phyloP scores from a whole-genome alignment of 83 land plant genomes.

The Isoetes engelmannii region DNA sequence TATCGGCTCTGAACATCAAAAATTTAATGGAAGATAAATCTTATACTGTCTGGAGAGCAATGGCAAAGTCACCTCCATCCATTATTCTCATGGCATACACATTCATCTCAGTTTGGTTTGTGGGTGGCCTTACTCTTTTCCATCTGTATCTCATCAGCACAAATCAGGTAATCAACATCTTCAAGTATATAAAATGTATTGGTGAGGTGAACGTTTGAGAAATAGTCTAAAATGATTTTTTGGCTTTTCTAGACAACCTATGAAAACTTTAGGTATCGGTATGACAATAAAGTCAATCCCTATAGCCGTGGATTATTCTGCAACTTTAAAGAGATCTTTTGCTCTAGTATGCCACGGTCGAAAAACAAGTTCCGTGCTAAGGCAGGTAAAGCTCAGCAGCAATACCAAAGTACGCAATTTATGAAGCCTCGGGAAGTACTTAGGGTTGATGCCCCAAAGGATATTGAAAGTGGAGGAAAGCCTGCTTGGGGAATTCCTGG shows the following conservation, averaged over 20 bases:
- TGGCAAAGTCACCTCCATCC: constrained; percentile 59
- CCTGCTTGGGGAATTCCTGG: constrained; percentile 34
- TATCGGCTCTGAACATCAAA: constrained; percentile 57
- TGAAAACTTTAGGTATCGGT: constrained; percentile 69
- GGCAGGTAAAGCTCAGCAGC: constrained; percentile 31
- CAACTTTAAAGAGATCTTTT: constrained; percentile 68
- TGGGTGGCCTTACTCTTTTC: constrained; percentile 76
- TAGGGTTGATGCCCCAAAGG: constrained; percentile 23
- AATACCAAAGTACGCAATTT: constrained; percentile 24
- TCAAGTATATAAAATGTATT: too few relatives aligned
- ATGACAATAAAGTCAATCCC: constrained; percentile 52
- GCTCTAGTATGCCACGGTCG: constrained; percentile 48
- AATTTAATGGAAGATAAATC: constrained; percentile 40
- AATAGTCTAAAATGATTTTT: not conserved
- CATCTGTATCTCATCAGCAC: constrained; percentile 71
- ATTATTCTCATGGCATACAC: constrained; percentile 57
- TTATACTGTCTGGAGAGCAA: constrained; percentile 53
- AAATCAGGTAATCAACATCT: constrained; percentile 56
- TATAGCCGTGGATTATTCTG: constrained; percentile 45
- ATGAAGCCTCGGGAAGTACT: constrained; percentile 7
- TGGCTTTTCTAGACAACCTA: constrained; percentile 64
- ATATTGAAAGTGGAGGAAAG: constrained; percentile 48
- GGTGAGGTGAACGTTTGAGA: too few relatives aligned
- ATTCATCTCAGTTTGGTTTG: constrained; percentile 73
- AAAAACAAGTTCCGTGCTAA: constrained; percentile 60